Evolutionary conservation across 345 rosid genomes (phyloP).

Genomic region (Arabidopsis suecica): DNA sequence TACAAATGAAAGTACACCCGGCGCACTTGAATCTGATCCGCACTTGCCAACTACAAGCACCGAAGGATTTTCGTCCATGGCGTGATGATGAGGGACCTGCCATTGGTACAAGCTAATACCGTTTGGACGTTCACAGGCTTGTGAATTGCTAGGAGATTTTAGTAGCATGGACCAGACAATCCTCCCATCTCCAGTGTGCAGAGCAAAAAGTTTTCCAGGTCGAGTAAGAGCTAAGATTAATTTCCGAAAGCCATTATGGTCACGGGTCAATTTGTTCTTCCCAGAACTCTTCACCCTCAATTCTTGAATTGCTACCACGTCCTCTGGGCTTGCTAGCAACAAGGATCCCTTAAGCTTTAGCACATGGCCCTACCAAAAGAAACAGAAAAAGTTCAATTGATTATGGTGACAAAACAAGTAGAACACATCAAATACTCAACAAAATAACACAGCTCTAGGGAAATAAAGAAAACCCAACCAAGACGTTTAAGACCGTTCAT

Average conservation of each 20-base stretch:
- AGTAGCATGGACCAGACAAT: constrained; percentile 90
- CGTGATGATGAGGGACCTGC: constrained; percentile 99
- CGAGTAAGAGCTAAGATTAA: constrained; percentile 81
- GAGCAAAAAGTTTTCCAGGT: constrained; percentile 85
- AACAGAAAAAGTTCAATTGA: constrained; percentile 39
- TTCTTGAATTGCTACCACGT: constrained; percentile 81
- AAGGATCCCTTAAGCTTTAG: constrained; percentile 92
- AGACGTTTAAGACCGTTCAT: constrained; percentile 25
- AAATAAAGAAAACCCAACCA: constrained; percentile 14
- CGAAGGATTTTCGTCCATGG: constrained; percentile 92
- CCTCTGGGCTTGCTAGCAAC: constrained; percentile 96
- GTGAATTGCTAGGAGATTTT: constrained; percentile 66
- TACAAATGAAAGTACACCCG: constrained; percentile 76
- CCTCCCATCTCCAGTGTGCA: constrained; percentile 97
- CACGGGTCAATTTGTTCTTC: constrained; percentile 95
- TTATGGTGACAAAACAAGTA: constrained; percentile 25
- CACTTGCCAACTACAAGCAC: constrained; percentile 88
- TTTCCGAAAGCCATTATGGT: constrained; percentile 98
- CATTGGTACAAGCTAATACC: constrained; percentile 79
- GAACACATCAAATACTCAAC: constrained; percentile 4
- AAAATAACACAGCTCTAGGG: constrained; percentile 6
- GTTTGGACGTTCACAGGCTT: constrained; percentile 59
- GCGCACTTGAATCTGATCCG: constrained; percentile 59
- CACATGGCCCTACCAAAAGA: constrained; percentile 73
- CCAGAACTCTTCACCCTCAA: constrained; percentile 86